Base-by-base conservation (phyloP, 108 stramenopile genomes). In the Skeletonema marinoi region DNA sequence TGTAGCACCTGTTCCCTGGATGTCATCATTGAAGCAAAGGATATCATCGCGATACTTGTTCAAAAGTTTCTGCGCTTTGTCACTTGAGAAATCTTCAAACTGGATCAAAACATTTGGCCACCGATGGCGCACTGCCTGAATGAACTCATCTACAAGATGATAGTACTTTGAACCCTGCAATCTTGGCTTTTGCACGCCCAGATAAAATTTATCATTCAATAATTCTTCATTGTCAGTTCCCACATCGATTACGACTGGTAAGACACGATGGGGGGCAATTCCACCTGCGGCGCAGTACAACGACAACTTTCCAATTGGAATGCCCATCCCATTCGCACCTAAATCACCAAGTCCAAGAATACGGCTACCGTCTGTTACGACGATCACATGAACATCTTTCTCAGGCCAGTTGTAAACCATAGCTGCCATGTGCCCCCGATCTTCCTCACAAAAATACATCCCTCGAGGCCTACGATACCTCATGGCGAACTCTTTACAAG, bases 21-120 rank as follows among this genome's bases (percentile, higher is more conserved):
- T 99, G 75, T 99, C 99, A 81, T 99, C 99, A 85, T 99, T 99
- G 86, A 99, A 99, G 82, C 96, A 98, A 29, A 96, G 74, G 54
- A 91, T 87, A 21, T 89, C 70, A 59, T 96, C 64, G 31, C 97
- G 88, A 87, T 97, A 98, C 32, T 91, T 86, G 66, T 99, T 94
- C 73, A 99, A 86, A 32, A 99, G 87, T 19, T 73, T 86, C 78
- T 95, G 94, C 7, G 94, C 94, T 59, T 92, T 90, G 63, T 90
- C 88, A 56, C 80, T 83, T 19, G 88, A 82, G 68, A 99, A 99
- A 90, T 99, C 99, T 85, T 99, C 99, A 89, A 99, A 99, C 78
- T 99, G 97, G 11, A 96, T 88, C 35, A 96, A 75, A 6, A 91
- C 95, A 66, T 93, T 76, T 41, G 97, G 96, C 96, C 97, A 98